Conservation (phyloP, 2,329 filamentous ascomycete species). For the Verticillium albo-atrum region DNA sequence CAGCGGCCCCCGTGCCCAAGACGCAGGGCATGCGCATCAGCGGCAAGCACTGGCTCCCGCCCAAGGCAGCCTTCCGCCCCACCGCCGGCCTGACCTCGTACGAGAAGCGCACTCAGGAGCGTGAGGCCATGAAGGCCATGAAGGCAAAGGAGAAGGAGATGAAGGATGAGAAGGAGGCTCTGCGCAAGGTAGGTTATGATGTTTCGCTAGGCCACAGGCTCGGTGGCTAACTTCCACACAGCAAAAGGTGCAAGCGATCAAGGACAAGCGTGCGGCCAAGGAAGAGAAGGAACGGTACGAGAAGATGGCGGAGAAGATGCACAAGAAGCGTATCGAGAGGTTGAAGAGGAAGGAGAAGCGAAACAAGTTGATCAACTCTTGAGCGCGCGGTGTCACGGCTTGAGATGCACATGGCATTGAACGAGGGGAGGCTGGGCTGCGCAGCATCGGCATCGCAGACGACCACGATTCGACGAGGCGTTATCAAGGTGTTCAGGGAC, state of each 20-base stretch:
- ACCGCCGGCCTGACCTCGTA: constrained; percentile 73
- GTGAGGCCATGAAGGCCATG: constrained; percentile 66
- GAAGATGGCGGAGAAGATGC: constrained; percentile 97
- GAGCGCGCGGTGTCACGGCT: constrained; percentile 22
- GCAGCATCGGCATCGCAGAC: not conserved
- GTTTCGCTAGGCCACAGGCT: not conserved
- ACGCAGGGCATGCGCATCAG: constrained; percentile 73
- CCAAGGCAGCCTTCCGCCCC: constrained; percentile 82
- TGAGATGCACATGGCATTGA: not conserved
- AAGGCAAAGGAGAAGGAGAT: constrained; percentile 95
- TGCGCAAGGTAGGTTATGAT: constrained; percentile 62
- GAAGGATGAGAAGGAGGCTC: constrained; percentile 92
- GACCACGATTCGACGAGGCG: not conserved
- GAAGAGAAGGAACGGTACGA: constrained; percentile 90
- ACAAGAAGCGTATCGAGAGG: constrained; percentile 88
- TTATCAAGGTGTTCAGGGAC: not conserved
- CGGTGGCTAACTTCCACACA: constrained; percentile 29
- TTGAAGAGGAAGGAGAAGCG: constrained; percentile 95
- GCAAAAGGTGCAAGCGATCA: constrained; percentile 74
- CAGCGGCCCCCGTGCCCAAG: constrained; percentile 30
- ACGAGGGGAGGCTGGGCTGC: not conserved
- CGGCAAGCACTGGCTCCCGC: constrained; percentile 94
- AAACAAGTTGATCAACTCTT: constrained; percentile 75
- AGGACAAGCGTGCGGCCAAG: constrained; percentile 81
- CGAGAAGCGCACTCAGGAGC: constrained; percentile 67